Evolutionary conservation across 352 stramenopile genomes (phyloP).

Genomic region (Phytophthora ohioensis): DNA sequence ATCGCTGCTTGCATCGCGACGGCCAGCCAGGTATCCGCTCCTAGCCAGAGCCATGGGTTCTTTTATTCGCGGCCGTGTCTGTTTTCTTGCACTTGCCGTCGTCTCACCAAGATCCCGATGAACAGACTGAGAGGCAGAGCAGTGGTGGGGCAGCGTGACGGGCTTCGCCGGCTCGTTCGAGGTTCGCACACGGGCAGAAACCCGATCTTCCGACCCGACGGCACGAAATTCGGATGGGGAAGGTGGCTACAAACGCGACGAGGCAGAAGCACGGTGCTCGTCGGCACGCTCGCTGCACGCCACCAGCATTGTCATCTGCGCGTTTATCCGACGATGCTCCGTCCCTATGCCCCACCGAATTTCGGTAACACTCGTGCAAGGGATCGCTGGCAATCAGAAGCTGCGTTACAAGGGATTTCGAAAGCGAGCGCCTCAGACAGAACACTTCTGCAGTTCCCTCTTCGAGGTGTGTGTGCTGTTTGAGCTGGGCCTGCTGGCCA

Average conservation of each 20-base stretch:
- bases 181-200: constrained; percentile 36
- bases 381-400: constrained; percentile 4
- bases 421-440: constrained; percentile 14
- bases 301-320: constrained; percentile 12
- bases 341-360: constrained; percentile 28
- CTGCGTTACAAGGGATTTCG: constrained; percentile 5
- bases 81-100: constrained; percentile 14
- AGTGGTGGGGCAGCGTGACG: constrained; percentile 18
- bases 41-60: constrained; percentile 30
- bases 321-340: constrained; percentile 9
- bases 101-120: constrained; percentile 37
- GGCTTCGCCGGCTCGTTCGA: constrained; percentile 20
- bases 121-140: constrained; percentile 27
- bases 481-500: background rate
- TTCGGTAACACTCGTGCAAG: constrained; percentile 8
- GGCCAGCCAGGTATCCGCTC: constrained; percentile 23
- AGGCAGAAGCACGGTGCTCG: constrained; percentile 31
- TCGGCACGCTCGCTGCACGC: background rate
- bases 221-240: constrained; percentile 30
- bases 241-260: constrained; percentile 41
- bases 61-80: constrained; percentile 25
- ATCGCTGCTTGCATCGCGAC: background rate
- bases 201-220: constrained; percentile 36
- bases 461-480: background rate
- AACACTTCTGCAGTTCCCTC: constrained; percentile 14